Percentiles rank a stretch among this genome's conserved stretches.
phyloP scores from a whole-genome alignment of 1,284 basidiomycete genomes.

The Phellopilus nigrolimitatus region DNA sequence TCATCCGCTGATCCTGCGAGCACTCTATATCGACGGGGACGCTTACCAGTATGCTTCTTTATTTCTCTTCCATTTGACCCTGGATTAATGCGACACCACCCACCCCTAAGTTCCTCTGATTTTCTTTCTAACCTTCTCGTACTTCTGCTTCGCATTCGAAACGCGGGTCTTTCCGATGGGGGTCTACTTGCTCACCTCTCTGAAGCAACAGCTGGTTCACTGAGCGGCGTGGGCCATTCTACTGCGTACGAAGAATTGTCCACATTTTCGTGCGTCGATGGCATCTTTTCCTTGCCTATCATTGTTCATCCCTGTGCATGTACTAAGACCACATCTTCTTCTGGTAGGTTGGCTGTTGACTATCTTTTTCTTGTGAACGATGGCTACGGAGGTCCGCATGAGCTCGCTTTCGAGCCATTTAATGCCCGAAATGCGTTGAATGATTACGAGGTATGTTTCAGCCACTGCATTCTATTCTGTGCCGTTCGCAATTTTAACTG shows the following conservation, averaged over 20 bases:
- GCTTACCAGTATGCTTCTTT: constrained; percentile 69
- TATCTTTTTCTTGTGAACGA: constrained; percentile 87
- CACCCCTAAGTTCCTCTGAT: constrained; percentile 65
- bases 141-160: constrained; percentile 83
- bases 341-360: constrained; percentile 71
- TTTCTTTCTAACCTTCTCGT: constrained; percentile 90
- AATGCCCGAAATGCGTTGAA: constrained; percentile 73
- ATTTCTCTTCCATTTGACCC: not conserved
- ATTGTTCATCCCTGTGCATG: constrained; percentile 11
- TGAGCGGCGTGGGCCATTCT: constrained; percentile 91
- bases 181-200: constrained; percentile 85
- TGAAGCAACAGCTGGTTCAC: constrained; percentile 85
- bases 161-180: constrained; percentile 88
- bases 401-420: constrained; percentile 69
- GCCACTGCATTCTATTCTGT: constrained; percentile 1
- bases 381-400: constrained; percentile 49
- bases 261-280: constrained; percentile 73
- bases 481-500: constrained; percentile 6
- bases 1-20: constrained; percentile 88
- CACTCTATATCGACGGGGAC: constrained; percentile 92
- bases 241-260: constrained; percentile 85
- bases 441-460: constrained; percentile 72
- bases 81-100: not conserved
- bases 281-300: not conserved
- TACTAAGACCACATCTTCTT: constrained; percentile 5